phyloP scores from a whole-genome alignment of 1,284 basidiomycete species.

The Ceratobasidium sp. region DNA sequence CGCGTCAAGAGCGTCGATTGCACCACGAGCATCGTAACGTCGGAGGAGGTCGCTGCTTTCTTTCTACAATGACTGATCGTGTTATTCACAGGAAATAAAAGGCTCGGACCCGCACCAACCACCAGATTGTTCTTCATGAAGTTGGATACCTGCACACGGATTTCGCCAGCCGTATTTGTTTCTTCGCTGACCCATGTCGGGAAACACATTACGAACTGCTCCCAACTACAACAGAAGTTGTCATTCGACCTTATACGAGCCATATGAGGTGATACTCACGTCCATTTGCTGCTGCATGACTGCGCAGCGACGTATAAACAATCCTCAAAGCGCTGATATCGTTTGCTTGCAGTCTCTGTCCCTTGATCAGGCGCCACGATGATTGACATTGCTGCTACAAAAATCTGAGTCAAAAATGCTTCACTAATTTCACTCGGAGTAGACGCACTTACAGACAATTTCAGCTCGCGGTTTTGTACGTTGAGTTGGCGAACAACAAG shows the following conservation, averaged over 20 bases:
- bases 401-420: neutral
- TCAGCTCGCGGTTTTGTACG: neutral
- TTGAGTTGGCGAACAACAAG: conserved; percentile 1
- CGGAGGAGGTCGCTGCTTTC: conserved; percentile 42
- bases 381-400: conserved; percentile 26
- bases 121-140: conserved; percentile 43
- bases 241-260: neutral
- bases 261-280: conserved; percentile 28
- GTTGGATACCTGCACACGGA: conserved; percentile 40
- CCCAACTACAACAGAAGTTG: conserved; percentile 26
- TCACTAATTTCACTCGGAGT: neutral
- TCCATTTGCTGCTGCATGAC: conserved; percentile 43
- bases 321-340: conserved; percentile 41
- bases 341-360: conserved; percentile 33
- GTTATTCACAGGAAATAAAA: neutral
- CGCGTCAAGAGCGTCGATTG: conserved; percentile 45
- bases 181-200: conserved; percentile 44
- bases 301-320: conserved; percentile 41
- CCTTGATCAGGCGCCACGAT: conserved; percentile 38
- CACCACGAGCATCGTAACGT: conserved; percentile 45
- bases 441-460: neutral
- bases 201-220: conserved; percentile 41
- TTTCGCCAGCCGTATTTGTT: conserved; percentile 35
- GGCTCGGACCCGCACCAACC: conserved; percentile 2
- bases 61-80: conserved; percentile 21